Conservation (phyloP, 2,329 filamentous ascomycete genomes). For the Phialophora chinensis region DNA sequence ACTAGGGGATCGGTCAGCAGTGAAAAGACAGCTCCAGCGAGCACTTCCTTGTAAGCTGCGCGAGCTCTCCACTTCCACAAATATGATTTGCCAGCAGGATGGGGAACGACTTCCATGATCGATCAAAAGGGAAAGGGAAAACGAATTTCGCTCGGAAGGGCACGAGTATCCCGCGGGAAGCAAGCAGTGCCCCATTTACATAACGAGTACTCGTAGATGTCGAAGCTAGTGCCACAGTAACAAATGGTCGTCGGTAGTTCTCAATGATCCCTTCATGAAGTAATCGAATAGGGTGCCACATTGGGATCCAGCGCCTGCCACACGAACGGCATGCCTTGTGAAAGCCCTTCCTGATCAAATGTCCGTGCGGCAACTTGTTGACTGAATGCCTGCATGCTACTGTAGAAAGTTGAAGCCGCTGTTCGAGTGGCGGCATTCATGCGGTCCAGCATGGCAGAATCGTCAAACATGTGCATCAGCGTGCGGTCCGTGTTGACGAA, state of each 20-base stretch:
- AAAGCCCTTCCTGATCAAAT: slow-evolving; percentile 19
- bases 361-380: slow-evolving; percentile 17
- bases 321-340: slow-evolving; percentile 25
- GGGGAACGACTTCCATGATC: background rate
- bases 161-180: background rate
- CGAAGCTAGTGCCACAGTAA: background rate
- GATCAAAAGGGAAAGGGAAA: background rate
- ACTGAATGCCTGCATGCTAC: slow-evolving; percentile 22
- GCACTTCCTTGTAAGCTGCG: background rate
- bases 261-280: slow-evolving; percentile 6
- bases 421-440: slow-evolving; percentile 18
- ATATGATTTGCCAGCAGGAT: background rate
- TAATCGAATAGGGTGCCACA: slow-evolving; percentile 26
- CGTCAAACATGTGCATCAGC: slow-evolving; percentile 27
- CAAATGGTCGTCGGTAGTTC: background rate
- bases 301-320: slow-evolving; percentile 27
- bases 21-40: background rate
- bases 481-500: slow-evolving; percentile 19
- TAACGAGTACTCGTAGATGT: background rate
- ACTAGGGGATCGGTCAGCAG: background rate
- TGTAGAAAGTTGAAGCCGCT: slow-evolving; percentile 18
- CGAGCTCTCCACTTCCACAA: background rate
- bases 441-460: slow-evolving; percentile 13
- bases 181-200: background rate
- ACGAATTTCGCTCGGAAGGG: background rate